Evolutionary conservation across 345 rosid species (phyloP), one percentile per base, ranked within the genome.

Genomic region (Zanthoxylum bungeanum): DNA sequence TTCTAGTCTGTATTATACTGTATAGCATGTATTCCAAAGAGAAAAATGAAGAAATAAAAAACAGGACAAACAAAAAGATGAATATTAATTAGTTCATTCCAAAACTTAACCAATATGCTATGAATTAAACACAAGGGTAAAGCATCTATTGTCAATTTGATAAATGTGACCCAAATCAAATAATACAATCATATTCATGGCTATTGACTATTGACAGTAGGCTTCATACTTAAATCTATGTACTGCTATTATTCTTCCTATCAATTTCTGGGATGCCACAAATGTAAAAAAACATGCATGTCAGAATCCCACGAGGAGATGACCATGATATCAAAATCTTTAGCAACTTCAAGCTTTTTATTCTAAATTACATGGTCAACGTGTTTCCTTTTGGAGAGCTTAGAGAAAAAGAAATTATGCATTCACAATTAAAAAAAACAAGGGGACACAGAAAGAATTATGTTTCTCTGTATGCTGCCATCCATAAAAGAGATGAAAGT

Each of bases 261-360:
- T 44, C 37, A 57, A 28, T 57, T 57, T 57, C 37, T 30, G 37
- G 37, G 31, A 30, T 28, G 60, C n/a, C 19, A 56, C 16, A 1
- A 14, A 60, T 60, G 21, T 4, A 25, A 3, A 21, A 34, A 19
- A 44, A 14, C 7, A 21, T 7, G 25, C 14, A 21, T 5, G 0
- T 60, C 65, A 36, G 9, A 37, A 60, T 60, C 65, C 44, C 56
- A n/a, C n/a, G n/a, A n/a, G n/a, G n/a, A n/a, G n/a, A n/a, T n/a
- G n/a, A n/a, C n/a, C n/a, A 22, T 51, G 27, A 22, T 51, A 51
- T 22, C 4, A n/a, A n/a, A 8, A 8, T 22, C 4, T n/a, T 51
- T 21, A 51, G 12, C 27, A 51, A 3, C 57, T 8, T 51, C 57
- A 9, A 51, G 49, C 49, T 44, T 17, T 14, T 12, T 12, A 12